Evolutionary conservation across 805 yeast species (phyloP).

Genomic region (Tanozyma kutaoensis): DNA sequence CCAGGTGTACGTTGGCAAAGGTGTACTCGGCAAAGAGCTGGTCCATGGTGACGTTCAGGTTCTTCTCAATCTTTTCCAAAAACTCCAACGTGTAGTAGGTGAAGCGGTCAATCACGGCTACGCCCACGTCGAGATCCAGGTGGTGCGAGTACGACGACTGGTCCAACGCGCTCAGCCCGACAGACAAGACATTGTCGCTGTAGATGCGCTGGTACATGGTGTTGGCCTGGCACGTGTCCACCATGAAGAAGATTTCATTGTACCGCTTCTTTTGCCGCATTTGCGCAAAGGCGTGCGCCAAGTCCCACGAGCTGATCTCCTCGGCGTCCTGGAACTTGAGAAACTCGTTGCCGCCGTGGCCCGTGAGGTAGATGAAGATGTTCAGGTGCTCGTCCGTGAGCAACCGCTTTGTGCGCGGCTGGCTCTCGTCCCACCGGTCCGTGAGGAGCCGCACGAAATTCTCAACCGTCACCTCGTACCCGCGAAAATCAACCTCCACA

Average conservation of each 20-base stretch:
- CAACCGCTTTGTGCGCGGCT: slow-evolving; percentile 83
- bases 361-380: slow-evolving; percentile 89
- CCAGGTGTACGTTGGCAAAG: slow-evolving; percentile 75
- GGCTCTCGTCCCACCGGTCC: slow-evolving; percentile 91
- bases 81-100: slow-evolving; percentile 86
- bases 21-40: slow-evolving; percentile 80
- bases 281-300: slow-evolving; percentile 94
- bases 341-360: slow-evolving; percentile 98
- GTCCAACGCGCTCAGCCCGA: slow-evolving; percentile 79
- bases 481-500: slow-evolving; percentile 93
- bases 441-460: slow-evolving; percentile 86
- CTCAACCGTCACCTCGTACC: slow-evolving; percentile 97
- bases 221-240: slow-evolving; percentile 97
- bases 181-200: slow-evolving; percentile 85
- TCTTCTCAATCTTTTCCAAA: slow-evolving; percentile 68
- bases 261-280: slow-evolving; percentile 94
- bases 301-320: slow-evolving; percentile 87
- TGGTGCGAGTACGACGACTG: slow-evolving; percentile 93
- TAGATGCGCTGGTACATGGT: slow-evolving; percentile 91
- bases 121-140: slow-evolving; percentile 92
- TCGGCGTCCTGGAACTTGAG: slow-evolving; percentile 97
- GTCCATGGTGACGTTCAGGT: slow-evolving; percentile 61
- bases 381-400: slow-evolving; percentile 90
- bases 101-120: slow-evolving; percentile 93
- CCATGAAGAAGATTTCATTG: slow-evolving; percentile 93